phyloP scores from a whole-genome alignment of 768 basidiomycete genomes.

The Termitomyces sp. region DNA sequence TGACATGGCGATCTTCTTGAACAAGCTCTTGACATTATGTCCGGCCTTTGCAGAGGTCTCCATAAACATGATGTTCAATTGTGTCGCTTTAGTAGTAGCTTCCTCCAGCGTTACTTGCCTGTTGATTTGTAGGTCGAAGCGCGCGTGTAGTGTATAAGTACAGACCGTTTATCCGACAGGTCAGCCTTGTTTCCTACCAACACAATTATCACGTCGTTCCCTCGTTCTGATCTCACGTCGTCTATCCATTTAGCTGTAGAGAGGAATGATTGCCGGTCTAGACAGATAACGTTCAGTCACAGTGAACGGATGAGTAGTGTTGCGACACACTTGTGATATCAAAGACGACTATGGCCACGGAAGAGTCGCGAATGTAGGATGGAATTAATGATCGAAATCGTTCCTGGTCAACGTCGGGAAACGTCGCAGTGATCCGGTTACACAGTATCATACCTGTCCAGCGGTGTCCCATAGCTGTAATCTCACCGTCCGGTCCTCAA shows the following conservation, averaged over 20 bases:
- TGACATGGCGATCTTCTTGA: slow-evolving; percentile 99
- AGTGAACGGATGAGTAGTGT: not conserved
- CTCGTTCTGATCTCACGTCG: slow-evolving; percentile 95
- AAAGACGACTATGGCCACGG: slow-evolving; percentile 97
- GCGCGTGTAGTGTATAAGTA: slow-evolving; percentile 11
- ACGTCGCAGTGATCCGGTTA: not conserved
- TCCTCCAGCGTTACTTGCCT: slow-evolving; percentile 99
- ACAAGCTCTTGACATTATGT: slow-evolving; percentile 97
- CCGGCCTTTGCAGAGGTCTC: slow-evolving; percentile 99
- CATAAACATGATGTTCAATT: slow-evolving; percentile 96
- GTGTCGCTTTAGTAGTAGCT: slow-evolving; percentile 85
- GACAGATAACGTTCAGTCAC: slow-evolving; percentile 3
- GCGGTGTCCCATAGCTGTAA: slow-evolving; percentile 99
- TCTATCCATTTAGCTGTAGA: slow-evolving; percentile 99
- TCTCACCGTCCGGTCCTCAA: slow-evolving; percentile 96
- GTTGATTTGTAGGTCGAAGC: slow-evolving; percentile 9
- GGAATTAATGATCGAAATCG: slow-evolving; percentile 97
- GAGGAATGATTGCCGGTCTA: slow-evolving; percentile 96
- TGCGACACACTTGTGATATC: slow-evolving; percentile 88
- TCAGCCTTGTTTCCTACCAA: slow-evolving; percentile 99
- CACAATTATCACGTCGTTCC: slow-evolving; percentile 97
- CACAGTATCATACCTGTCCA: slow-evolving; percentile 56
- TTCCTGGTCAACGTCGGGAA: slow-evolving; percentile 49
- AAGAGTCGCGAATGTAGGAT: slow-evolving; percentile 97
- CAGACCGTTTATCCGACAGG: slow-evolving; percentile 94